Evolutionary conservation across 2,329 filamentous ascomycete genomes (phyloP).

Genomic region (Colletotrichum eremochloae): DNA sequence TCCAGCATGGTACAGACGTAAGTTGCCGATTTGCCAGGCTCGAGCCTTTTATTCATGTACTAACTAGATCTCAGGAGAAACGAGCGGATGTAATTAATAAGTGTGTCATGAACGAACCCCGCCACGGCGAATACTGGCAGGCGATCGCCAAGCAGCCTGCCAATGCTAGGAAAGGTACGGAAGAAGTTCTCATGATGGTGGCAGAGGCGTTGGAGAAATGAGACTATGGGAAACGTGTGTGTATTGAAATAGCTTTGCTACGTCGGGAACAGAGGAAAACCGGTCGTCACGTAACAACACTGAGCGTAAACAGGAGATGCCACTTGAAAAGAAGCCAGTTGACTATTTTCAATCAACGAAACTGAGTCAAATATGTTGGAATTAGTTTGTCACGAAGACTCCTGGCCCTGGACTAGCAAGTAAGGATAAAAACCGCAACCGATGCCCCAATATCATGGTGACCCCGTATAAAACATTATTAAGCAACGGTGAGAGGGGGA

Average conservation of each 20-base stretch:
- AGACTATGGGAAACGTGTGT: constrained; percentile 7
- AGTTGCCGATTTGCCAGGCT: neutral
- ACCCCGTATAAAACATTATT: neutral
- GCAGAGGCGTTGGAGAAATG: constrained; percentile 61
- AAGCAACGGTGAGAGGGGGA: neutral
- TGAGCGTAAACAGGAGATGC: neutral
- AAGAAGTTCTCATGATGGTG: constrained; percentile 87
- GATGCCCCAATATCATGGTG: constrained; percentile 21
- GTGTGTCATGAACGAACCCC: constrained; percentile 85
- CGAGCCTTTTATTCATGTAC: neutral
- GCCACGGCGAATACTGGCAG: constrained; percentile 95
- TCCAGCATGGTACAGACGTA: constrained; percentile 87
- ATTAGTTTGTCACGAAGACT: constrained; percentile 23
- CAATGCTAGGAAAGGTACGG: constrained; percentile 80
- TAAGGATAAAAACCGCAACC: constrained; percentile 6
- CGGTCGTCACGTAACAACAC: neutral
- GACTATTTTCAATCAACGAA: neutral
- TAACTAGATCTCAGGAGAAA: constrained; percentile 72
- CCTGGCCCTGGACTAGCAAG: constrained; percentile 11
- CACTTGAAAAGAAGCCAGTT: neutral
- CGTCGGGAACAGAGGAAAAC: neutral
- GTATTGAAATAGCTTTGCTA: neutral
- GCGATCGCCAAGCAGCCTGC: constrained; percentile 84
- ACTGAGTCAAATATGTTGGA: constrained; percentile 19
- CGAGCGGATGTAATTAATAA: constrained; percentile 85